Percentiles rank a stretch among this genome's conserved stretches.
These are phyloP conservation scores for Tetraselmis chui DNA, from an alignment of 139 green algal species.

Conservation along the genomic window DNA sequence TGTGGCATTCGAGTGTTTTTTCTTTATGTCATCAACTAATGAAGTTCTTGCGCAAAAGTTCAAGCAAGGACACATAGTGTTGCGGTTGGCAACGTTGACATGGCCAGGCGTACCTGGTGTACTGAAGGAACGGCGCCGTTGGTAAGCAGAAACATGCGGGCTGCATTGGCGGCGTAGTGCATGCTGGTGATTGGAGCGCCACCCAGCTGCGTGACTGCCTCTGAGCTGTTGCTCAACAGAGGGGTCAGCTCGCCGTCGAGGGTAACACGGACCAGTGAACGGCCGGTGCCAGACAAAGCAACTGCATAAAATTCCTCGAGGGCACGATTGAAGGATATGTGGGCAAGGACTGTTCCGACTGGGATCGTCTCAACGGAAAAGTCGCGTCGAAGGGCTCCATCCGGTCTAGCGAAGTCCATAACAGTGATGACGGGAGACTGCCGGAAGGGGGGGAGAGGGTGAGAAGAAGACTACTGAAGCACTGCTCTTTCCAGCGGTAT, in stretches of 20 bases:
- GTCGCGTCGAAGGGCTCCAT: background rate
- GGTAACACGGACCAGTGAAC: background rate
- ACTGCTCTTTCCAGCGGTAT: no score
- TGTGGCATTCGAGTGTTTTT: no score
- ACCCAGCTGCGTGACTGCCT: background rate
- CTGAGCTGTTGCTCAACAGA: background rate
- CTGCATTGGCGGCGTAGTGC: background rate
- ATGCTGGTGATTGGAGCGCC: background rate
- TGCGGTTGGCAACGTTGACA: background rate
- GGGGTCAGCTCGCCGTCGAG: background rate
- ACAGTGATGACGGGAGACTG: background rate
- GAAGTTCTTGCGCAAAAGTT: background rate
- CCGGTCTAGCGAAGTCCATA: background rate
- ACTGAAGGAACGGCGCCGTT: background rate
- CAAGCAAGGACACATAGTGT: background rate
- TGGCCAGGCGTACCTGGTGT: background rate
- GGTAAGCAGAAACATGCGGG: background rate
- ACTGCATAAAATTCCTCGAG: background rate
- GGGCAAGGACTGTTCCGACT: background rate
- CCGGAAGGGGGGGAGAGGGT: background rate
- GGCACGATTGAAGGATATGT: background rate
- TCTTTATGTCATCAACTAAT: background rate
- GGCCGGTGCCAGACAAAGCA: no score
- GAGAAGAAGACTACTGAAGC: background rate
- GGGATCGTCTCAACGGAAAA: background rate